Evolutionary conservation across 2,329 filamentous ascomycete genomes (phyloP).

Genomic region (Venturia asperata): DNA sequence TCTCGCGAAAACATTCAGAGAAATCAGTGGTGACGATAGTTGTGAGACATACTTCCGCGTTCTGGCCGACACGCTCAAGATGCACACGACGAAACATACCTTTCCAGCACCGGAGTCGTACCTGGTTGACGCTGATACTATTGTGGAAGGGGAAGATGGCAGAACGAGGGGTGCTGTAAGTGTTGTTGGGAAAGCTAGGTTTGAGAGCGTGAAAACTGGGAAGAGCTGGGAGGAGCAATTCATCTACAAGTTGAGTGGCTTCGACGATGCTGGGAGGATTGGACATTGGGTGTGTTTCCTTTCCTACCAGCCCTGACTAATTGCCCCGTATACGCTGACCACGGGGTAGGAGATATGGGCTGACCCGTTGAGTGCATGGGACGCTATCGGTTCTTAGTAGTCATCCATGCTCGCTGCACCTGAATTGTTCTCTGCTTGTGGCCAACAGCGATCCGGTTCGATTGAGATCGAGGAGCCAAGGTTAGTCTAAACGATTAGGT

Average conservation of each 20-base stretch:
- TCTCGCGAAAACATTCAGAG: slow-evolving; percentile 32
- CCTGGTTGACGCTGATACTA: slow-evolving; percentile 28
- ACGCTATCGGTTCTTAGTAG: slow-evolving; percentile 23
- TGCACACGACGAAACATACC: slow-evolving; percentile 28
- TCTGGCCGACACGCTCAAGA: slow-evolving; percentile 30
- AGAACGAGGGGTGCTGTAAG: slow-evolving; percentile 29
- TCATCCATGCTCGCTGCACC: too few relatives aligned
- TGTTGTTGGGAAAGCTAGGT: slow-evolving; percentile 32
- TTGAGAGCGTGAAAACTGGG: slow-evolving; percentile 34
- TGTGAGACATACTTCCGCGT: slow-evolving; percentile 37
- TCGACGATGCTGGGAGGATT: slow-evolving; percentile 34
- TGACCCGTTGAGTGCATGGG: slow-evolving; percentile 39
- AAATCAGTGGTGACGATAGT: slow-evolving; percentile 23
- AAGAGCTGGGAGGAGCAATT: slow-evolving; percentile 37
- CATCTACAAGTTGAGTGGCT: slow-evolving; percentile 36
- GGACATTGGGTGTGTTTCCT: slow-evolving; percentile 29
- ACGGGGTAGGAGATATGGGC: slow-evolving; percentile 36
- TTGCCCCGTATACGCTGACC: neutral
- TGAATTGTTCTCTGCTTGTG: too few relatives aligned
- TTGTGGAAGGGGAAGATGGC: slow-evolving; percentile 18
- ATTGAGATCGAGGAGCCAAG: too few relatives aligned
- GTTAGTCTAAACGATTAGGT: too few relatives aligned
- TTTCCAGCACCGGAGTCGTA: slow-evolving; percentile 30
- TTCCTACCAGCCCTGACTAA: too few relatives aligned
- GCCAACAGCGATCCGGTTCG: too few relatives aligned